phyloP scores from a whole-genome alignment of 179 eudicot species.

The Silene vulgaris region DNA sequence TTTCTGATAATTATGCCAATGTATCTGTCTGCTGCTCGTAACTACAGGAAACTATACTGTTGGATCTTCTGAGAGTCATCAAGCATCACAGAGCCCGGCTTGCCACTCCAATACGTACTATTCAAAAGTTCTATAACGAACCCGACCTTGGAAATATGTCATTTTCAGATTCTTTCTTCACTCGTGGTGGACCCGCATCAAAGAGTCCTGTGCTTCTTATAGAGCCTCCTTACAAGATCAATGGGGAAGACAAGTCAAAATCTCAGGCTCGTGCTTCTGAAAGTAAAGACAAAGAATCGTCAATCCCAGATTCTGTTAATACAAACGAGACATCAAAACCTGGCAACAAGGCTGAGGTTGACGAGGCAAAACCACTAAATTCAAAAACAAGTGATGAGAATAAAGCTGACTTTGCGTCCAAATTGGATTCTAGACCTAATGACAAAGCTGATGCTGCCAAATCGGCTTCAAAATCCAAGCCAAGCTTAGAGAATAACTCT shows the following conservation, averaged over 20 bases:
- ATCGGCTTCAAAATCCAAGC: constrained; percentile 19
- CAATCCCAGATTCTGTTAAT: constrained; percentile 31
- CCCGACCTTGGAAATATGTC: constrained; percentile 48
- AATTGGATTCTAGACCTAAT: constrained; percentile 19
- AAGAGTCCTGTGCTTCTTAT: constrained; percentile 60
- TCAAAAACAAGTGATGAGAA: constrained; percentile 13
- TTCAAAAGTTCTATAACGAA: constrained; percentile 56
- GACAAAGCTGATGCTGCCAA: constrained; percentile 17
- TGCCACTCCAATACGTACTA: constrained; percentile 93
- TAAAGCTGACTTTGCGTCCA: constrained; percentile 24
- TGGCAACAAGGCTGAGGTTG: constrained; percentile 30
- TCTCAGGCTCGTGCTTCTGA: constrained; percentile 40
- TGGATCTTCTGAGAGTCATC: constrained; percentile 84
- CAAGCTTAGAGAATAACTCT: constrained; percentile 22
- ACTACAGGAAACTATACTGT: constrained; percentile 71
- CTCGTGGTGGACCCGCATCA: constrained; percentile 43
- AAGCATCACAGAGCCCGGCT: constrained; percentile 83
- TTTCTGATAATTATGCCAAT: constrained; percentile 5
- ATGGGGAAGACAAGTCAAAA: constrained; percentile 78
- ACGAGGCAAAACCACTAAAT: constrained; percentile 28
- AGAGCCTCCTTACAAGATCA: constrained; percentile 68
- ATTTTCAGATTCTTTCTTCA: constrained; percentile 48
- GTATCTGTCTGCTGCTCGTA: constrained; percentile 29
- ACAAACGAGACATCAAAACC: constrained; percentile 36
- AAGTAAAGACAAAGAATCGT: constrained; percentile 29